Percentiles rank a stretch among this genome's conserved stretches.
phyloP scores from a whole-genome alignment of 352 stramenopile genomes.

The Paralagenidium karlingii region DNA sequence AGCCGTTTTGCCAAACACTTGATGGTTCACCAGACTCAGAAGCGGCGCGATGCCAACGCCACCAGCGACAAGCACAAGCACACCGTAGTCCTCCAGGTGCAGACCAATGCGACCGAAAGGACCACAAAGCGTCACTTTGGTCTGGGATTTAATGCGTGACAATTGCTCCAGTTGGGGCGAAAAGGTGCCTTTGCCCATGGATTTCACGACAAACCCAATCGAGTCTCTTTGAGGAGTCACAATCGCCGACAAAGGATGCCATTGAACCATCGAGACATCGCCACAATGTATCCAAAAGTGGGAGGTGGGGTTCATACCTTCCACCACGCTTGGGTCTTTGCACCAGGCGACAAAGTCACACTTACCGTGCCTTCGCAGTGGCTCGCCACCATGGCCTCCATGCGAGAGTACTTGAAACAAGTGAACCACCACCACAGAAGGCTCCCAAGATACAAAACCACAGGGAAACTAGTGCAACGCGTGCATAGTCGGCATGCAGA shows the following conservation, averaged over 20 bases:
- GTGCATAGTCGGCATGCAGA: conserved; percentile 46
- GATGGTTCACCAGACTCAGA: conserved; percentile 66
- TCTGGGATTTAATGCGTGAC: conserved; percentile 22
- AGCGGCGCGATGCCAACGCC: conserved; percentile 69
- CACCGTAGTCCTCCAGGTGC: conserved; percentile 46
- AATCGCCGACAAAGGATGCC: conserved; percentile 72
- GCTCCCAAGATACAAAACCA: too few relatives aligned
- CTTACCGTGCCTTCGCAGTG: too few relatives aligned
- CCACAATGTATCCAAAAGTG: conserved; percentile 64
- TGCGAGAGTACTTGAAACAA: too few relatives aligned
- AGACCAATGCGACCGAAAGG: conserved; percentile 52
- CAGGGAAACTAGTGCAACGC: too few relatives aligned
- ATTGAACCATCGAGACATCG: conserved; percentile 40
- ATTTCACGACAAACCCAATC: conserved; percentile 62
- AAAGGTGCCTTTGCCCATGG: conserved; percentile 33
- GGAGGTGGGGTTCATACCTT: conserved; percentile 37
- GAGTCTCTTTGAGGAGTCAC: conserved; percentile 57
- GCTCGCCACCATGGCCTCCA: too few relatives aligned
- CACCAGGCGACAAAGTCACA: too few relatives aligned
- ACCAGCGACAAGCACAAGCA: conserved; percentile 47
- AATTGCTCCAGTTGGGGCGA: conserved; percentile 31
- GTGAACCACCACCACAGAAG: too few relatives aligned
- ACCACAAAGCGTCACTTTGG: conserved; percentile 41
- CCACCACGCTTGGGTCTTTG: too few relatives aligned
- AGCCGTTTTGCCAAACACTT: too few relatives aligned